Percentiles rank a stretch among this genome's conserved stretches.
These are phyloP conservation scores for Periconia sp. DNA, from an alignment of 2,329 filamentous ascomycete species.

Conservation along the genomic window DNA sequence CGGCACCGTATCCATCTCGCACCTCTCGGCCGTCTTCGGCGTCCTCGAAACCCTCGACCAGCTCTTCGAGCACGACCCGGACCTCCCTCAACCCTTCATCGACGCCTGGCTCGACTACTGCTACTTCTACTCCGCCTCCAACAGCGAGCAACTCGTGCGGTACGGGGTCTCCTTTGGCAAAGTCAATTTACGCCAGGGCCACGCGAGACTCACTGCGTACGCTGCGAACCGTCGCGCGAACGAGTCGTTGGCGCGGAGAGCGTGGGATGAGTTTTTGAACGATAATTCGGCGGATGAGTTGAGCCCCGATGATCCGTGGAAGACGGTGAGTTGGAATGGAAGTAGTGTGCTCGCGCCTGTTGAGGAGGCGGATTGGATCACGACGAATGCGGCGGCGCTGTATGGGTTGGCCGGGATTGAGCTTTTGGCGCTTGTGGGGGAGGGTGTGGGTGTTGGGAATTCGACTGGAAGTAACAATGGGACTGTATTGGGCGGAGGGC, in stretches of 20 bases:
- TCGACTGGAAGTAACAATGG: background rate
- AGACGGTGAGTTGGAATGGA: constrained; percentile 45
- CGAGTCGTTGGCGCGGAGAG: constrained; percentile 51
- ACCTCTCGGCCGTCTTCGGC: constrained; percentile 62
- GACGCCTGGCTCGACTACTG: constrained; percentile 63
- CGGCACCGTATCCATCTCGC: constrained; percentile 54
- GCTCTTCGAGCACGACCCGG: constrained; percentile 53
- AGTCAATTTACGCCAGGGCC: constrained; percentile 56
- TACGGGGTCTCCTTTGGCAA: constrained; percentile 55
- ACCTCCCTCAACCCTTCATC: constrained; percentile 54
- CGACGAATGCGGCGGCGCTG: constrained; percentile 59
- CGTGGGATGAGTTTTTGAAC: constrained; percentile 58
- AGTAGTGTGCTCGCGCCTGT: constrained; percentile 51
- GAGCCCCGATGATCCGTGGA: constrained; percentile 48
- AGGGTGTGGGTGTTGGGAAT: constrained; percentile 3
- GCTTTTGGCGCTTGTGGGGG: constrained; percentile 50
- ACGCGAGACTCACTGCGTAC: constrained; percentile 61
- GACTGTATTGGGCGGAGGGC: too few species aligned
- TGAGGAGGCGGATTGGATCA: constrained; percentile 60
- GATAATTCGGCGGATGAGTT: constrained; percentile 39
- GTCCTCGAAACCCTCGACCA: constrained; percentile 61
- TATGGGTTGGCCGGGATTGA: constrained; percentile 62
- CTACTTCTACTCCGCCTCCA: constrained; percentile 57
- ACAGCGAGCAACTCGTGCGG: constrained; percentile 54
- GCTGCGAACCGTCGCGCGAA: constrained; percentile 51